Conservation (phyloP, 2,329 filamentous ascomycete genomes). For the Penicillium sp. region DNA sequence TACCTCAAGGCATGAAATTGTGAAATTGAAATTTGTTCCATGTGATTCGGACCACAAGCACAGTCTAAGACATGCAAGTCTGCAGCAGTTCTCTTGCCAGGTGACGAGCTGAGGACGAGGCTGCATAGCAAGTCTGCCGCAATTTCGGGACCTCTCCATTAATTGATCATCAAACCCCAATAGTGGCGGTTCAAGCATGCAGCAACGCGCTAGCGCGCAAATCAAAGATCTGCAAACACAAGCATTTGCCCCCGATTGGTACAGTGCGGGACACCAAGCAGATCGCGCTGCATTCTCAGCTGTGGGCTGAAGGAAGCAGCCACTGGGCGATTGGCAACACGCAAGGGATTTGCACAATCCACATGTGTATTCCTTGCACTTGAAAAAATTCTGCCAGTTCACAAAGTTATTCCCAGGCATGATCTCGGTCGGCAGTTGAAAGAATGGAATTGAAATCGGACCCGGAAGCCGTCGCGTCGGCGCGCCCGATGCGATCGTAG, state of each 20-base stretch:
- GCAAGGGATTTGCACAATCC: background rate
- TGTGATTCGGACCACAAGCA: too few species aligned
- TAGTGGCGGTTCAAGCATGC: background rate
- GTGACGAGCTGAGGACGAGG: background rate
- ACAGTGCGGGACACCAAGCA: constrained; percentile 8
- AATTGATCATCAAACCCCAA: background rate
- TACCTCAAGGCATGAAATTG: too few species aligned
- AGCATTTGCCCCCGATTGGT: background rate
- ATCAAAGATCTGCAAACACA: background rate
- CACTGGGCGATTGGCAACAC: background rate
- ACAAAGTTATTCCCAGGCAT: background rate
- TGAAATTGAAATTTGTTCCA: too few species aligned
- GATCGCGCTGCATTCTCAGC: constrained; percentile 4
- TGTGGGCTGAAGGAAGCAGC: background rate
- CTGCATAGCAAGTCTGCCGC: background rate
- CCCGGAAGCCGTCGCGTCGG: background rate
- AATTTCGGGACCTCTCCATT: background rate
- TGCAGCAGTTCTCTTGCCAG: too few species aligned
- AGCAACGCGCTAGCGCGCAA: background rate
- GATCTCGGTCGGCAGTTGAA: background rate
- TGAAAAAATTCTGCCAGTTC: background rate
- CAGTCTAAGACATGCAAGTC: too few species aligned
- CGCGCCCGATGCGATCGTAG: background rate
- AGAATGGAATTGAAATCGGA: background rate
- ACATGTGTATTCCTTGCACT: background rate